Evolutionary conservation across 345 rosid species (phyloP).

Genomic region (Hibiscus tridactylites): DNA sequence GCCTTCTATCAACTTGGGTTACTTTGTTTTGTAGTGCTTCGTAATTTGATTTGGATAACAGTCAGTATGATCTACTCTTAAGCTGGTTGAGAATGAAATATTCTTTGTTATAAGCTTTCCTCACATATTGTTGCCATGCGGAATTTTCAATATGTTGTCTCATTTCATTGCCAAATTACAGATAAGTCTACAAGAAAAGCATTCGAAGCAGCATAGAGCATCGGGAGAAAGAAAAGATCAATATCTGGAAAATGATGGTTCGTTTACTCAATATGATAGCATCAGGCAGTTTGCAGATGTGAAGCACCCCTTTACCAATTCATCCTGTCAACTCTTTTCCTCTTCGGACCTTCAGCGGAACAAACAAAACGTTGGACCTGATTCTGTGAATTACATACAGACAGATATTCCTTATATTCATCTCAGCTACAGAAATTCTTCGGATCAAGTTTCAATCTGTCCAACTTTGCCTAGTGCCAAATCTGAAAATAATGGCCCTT

Average conservation of each 20-base stretch:
- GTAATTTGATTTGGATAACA: not conserved
- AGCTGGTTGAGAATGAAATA: not conserved
- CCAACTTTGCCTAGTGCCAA: slow-evolving; percentile 39
- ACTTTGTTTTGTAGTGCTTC: not conserved
- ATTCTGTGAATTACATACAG: slow-evolving; percentile 25
- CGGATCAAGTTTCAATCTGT: slow-evolving; percentile 42
- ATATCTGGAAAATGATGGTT: slow-evolving; percentile 34
- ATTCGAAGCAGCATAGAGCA: slow-evolving; percentile 27
- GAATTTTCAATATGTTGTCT: not conserved
- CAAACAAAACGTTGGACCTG: slow-evolving; percentile 17
- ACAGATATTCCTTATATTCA: slow-evolving; percentile 18
- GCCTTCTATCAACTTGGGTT: not conserved
- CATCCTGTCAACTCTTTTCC: slow-evolving; percentile 24
- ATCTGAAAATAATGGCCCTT: slow-evolving; percentile 38
- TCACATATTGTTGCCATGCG: not conserved
- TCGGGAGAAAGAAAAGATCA: slow-evolving; percentile 33
- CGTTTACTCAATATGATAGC: slow-evolving; percentile 27
- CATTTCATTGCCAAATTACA: slow-evolving; percentile 23
- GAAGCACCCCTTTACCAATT: slow-evolving; percentile 18
- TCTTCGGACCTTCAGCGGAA: slow-evolving; percentile 18
- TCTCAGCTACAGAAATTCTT: slow-evolving; percentile 26
- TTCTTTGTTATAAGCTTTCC: not conserved
- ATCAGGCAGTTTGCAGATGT: slow-evolving; percentile 27
- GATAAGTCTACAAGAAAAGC: slow-evolving; percentile 37
- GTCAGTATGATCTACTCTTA: not conserved